Percentiles rank a stretch among this genome's conserved stretches.
phyloP scores from a whole-genome alignment of 352 stramenopile genomes.

The Pythium inflatum region DNA sequence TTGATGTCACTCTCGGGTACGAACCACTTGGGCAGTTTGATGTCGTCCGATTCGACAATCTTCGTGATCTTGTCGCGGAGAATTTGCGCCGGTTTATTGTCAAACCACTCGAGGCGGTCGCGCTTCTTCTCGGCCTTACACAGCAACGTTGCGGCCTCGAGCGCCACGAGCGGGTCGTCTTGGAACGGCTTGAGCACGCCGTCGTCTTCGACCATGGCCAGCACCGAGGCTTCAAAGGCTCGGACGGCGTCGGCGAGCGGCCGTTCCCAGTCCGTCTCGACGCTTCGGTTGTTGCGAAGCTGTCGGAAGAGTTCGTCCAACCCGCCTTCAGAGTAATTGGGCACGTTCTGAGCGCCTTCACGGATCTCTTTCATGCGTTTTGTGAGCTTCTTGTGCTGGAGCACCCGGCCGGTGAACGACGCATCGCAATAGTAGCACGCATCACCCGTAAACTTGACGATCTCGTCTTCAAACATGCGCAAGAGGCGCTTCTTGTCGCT shows the following conservation, averaged over 20 bases:
- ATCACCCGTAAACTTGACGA: constrained; percentile 11
- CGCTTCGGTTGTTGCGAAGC: not conserved
- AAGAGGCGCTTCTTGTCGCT: not conserved
- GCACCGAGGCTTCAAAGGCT: not conserved
- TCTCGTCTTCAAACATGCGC: not conserved
- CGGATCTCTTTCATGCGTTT: constrained; percentile 1
- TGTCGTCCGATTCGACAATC: not conserved
- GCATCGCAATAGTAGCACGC: not conserved
- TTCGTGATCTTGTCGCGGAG: constrained; percentile 3
- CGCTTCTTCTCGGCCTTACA: not conserved
- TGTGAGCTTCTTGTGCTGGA: constrained; percentile 15
- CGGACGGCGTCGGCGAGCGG: not conserved
- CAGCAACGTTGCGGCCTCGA: constrained; percentile 11
- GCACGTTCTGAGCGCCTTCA: not conserved
- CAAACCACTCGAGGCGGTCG: not conserved
- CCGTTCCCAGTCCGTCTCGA: not conserved
- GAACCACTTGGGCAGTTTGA: constrained; percentile 14
- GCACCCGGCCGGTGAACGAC: constrained; percentile 1
- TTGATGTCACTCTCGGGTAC: constrained; percentile 9
- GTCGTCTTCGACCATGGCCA: not conserved
- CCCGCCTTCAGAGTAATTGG: constrained; percentile 12
- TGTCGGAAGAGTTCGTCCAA: not conserved
- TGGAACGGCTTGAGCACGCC: not conserved
- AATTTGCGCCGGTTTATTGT: not conserved
- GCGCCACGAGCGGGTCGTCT: not conserved